Base-by-base conservation (phyloP, 495 filamentous ascomycete genomes). In the Trichoderma asperelloides region DNA sequence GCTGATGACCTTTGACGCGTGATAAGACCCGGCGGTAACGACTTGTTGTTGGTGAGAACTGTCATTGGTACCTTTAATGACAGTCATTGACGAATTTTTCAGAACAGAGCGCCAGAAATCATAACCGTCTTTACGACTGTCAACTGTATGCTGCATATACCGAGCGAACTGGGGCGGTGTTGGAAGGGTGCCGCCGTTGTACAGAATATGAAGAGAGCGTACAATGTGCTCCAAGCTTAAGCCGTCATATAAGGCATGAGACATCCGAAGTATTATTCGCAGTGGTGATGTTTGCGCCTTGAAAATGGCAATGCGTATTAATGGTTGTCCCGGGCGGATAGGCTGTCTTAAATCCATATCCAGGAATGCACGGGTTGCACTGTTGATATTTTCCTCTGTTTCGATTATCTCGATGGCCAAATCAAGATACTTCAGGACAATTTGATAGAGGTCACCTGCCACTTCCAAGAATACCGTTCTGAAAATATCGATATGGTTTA, bases 341-440 rank as follows among this genome's bases (percentile, higher is more conserved):
- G 66, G 66, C 25, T 68, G 62, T 18, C 33, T n/a, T 23, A 64
- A 39, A 64, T 47, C 68, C 23, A 18, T 21, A 25, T 57, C 66
- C 33, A 63, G 37, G 41, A 68, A 64, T 64, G 51, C 23, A 57
- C 39, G 66, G 33, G 66, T 66, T 28, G 66, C 62, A 18, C 13
- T 47, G 66, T 63, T 62, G 66, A 67, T 47, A 62, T 67, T 33
- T 49, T 65, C 66, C 45, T 63, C 40, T 16, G 27, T 63, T 39
- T 67, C 8, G 41, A 63, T 64, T 25, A 68, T 63, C 62, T 70
- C 65, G n/a, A 67, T 41, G 33, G 66, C 51, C 18, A 67, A 23
- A 63, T 68, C 45, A n/a, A 70, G 66, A 51, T 70, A 51, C 23
- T 70, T 49, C 55, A 70, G 28, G 66, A 66, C 55, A 27, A 63